These are phyloP conservation scores for Podospora australis DNA, from an alignment of 495 filamentous ascomycete genomes.

Conservation along the genomic window DNA sequence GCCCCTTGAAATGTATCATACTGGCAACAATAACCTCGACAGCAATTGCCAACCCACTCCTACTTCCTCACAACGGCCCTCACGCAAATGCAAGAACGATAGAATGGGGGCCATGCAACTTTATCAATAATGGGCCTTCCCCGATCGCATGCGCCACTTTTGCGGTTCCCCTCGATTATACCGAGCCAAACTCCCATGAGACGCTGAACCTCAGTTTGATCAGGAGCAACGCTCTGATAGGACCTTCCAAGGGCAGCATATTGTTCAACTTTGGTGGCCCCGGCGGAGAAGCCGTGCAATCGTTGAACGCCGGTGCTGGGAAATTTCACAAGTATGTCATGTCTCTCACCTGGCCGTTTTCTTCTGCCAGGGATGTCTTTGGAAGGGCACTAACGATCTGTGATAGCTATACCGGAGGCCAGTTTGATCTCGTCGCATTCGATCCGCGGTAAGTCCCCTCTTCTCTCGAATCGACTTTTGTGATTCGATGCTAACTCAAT, in stretches of 20 bases:
- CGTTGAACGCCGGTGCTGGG: slow-evolving; percentile 13
- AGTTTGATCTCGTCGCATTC: slow-evolving; percentile 36
- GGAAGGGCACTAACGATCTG: too few relatives aligned
- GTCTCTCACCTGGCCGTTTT: too few relatives aligned
- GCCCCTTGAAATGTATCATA: too few relatives aligned
- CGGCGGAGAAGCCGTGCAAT: slow-evolving; percentile 20
- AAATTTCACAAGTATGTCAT: slow-evolving; percentile 17
- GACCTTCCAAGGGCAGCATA: slow-evolving; percentile 34
- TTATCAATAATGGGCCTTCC: not conserved
- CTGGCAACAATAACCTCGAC: too few relatives aligned
- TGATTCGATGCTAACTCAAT: too few relatives aligned
- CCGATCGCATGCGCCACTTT: slow-evolving; percentile 33
- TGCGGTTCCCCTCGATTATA: slow-evolving; percentile 40
- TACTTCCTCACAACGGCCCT: too few relatives aligned
- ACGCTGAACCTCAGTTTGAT: slow-evolving; percentile 32
- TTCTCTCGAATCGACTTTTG: not conserved
- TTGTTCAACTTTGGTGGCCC: slow-evolving; percentile 44
- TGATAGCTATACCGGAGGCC: slow-evolving; percentile 21
- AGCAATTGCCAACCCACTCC: too few relatives aligned
- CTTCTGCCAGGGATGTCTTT: too few relatives aligned
- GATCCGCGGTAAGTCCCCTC: slow-evolving; percentile 30
- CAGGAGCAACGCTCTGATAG: slow-evolving; percentile 23
- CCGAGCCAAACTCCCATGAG: slow-evolving; percentile 20
- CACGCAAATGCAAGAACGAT: too few relatives aligned
- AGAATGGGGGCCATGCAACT: not conserved